phyloP scores from a whole-genome alignment of 106 monocot species.

The Dioscorea zingiberensis region DNA sequence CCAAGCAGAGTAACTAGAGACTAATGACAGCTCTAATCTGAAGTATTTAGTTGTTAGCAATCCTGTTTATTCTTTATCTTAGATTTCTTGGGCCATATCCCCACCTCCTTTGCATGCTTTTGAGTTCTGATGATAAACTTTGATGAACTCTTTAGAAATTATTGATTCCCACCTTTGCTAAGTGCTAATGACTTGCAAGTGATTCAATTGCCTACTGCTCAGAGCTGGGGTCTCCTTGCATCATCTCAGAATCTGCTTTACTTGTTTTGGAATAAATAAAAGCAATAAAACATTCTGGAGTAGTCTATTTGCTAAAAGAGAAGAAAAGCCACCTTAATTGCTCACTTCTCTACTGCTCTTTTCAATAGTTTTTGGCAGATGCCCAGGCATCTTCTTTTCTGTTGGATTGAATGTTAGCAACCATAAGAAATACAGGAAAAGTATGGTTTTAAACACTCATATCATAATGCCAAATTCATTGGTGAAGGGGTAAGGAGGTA shows the following conservation, averaged over 20 bases:
- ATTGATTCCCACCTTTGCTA: constrained; percentile 26
- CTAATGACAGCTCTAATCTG: no score
- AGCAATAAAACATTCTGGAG: constrained; percentile 20
- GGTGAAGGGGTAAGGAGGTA: no score
- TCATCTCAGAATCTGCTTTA: constrained; percentile 32
- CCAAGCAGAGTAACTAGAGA: no score
- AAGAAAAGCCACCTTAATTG: neutral
- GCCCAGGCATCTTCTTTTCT: no score
- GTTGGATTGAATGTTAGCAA: no score
- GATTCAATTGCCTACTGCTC: neutral
- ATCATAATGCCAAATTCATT: no score
- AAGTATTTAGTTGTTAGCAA: no score
- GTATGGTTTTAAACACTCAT: no score
- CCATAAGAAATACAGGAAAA: no score
- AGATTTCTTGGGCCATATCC: no score
- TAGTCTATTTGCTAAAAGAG: constrained; percentile 13
- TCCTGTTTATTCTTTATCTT: no score
- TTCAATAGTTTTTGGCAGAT: no score
- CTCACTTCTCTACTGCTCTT: neutral
- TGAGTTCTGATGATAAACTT: constrained; percentile 6
- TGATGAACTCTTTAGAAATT: constrained; percentile 25
- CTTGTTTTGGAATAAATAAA: constrained; percentile 20
- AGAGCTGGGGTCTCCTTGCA: constrained; percentile 17
- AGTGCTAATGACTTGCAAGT: neutral
- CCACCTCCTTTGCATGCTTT: neutral